These are phyloP conservation scores for Lactarius psammicola DNA, from an alignment of 768 basidiomycete genomes.

Conservation along the genomic window DNA sequence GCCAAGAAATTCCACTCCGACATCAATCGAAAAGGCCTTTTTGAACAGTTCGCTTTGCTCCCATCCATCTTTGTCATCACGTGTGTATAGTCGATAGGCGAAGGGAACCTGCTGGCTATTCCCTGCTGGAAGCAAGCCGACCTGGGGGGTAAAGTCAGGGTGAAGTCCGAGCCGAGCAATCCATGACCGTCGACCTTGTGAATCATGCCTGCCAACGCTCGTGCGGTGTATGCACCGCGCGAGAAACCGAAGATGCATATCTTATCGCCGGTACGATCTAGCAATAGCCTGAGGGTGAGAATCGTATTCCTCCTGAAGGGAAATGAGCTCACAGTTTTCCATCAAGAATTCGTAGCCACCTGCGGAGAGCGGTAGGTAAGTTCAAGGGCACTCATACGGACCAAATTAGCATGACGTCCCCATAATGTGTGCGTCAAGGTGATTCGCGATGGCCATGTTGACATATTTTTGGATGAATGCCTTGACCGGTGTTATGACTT, in stretches of 20 bases:
- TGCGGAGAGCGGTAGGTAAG: no score
- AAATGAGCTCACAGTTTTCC: no score
- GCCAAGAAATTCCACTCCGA: constrained; percentile 71
- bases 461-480: no score
- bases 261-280: constrained; percentile 65
- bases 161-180: no score
- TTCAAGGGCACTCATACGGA: no score
- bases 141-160: constrained; percentile 37
- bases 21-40: no score
- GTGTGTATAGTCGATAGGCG: constrained; percentile 71
- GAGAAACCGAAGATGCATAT: no score
- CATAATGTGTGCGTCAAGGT: no score
- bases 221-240: constrained; percentile 70
- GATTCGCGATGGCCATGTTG: no score
- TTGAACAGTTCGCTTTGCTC: constrained; percentile 60
- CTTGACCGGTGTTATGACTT: no score
- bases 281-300: constrained; percentile 4
- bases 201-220: constrained; percentile 73
- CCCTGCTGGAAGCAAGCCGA: constrained; percentile 65
- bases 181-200: constrained; percentile 47
- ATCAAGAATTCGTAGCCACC: no score
- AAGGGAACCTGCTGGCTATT: constrained; percentile 79
- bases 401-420: no score
- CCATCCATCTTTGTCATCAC: constrained; percentile 59
- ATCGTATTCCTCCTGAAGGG: not conserved